Base-by-base conservation (phyloP, 1,284 basidiomycete species). In the Apiotrichum sp. region DNA sequence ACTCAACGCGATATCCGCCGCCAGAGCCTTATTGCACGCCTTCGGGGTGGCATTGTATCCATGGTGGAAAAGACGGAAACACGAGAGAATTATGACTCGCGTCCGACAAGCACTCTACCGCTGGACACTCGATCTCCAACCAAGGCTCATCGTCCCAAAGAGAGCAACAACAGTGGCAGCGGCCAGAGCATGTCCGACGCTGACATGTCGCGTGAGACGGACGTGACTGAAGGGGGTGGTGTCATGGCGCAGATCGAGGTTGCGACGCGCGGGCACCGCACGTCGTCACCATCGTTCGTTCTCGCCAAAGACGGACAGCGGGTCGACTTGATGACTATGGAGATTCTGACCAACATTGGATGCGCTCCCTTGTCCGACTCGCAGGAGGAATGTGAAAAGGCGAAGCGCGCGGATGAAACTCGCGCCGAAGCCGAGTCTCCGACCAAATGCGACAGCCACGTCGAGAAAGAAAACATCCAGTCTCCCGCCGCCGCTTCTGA, bases 21-120 rank as follows among this genome's bases (percentile, higher is more conserved):
- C 39, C 39, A 40, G 39, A 41, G 52, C 39, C 50, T 55, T 1
- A 29, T 66, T 11, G 51, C 16, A 16, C 47, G 50, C 3, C 45
- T 66, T 0, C 52, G 67, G 50, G 63, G 62, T 9, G 66, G 66
- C 3, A 59, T 70, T 11, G 65, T 66, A 1, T 66, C 65, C 29
- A 68, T 70, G 65, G 34, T 70, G 5, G 55, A 14, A 8, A 41
- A 41, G 14, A 41, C 40, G 10, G 11, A 8, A 14, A 8, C 40
- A 8, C 36, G 36, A 8, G 7, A 7, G 36, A 13, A 38, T 13
- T 38, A 13, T 38, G 8, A 38, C 36, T 38, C 36, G 8, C 36
- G 36, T 13, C 36, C 36, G 36, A 38, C 36, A 38, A 38, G 36
- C 8, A 22, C 22, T 22, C 22, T 22, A 22, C 22, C 22, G 22